These are phyloP conservation scores for Aspergillus ostianus DNA, from an alignment of 495 filamentous ascomycete species.

Conservation along the genomic window DNA sequence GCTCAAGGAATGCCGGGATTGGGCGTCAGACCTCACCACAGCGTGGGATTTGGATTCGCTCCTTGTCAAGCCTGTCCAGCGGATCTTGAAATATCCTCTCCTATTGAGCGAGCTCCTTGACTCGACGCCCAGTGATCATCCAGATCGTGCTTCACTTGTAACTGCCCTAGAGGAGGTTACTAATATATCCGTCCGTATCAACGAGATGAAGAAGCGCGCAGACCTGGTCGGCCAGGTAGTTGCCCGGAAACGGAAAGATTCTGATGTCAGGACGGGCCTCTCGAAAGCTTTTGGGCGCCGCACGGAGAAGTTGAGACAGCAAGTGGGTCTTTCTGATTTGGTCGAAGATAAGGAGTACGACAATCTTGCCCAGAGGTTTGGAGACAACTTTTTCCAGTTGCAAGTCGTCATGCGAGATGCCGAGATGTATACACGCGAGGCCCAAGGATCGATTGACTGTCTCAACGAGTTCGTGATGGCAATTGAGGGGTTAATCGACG, in stretches of 20 bases:
- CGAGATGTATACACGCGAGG: conserved; percentile 76
- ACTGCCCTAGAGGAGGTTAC: conserved; percentile 63
- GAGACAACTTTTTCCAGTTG: conserved; percentile 82
- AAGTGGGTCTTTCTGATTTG: conserved; percentile 62
- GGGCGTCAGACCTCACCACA: conserved; percentile 80
- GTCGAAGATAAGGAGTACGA: conserved; percentile 79
- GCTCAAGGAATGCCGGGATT: conserved; percentile 86
- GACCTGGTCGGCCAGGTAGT: conserved; percentile 87
- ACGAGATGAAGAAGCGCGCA: conserved; percentile 87
- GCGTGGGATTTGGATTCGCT: conserved; percentile 95
- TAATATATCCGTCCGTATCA: conserved; percentile 76
- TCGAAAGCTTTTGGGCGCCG: conserved; percentile 84
- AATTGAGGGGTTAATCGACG: conserved; percentile 65
- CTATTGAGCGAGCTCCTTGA: conserved; percentile 75
- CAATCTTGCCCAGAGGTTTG: conserved; percentile 71
- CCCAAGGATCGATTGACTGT: conserved; percentile 66
- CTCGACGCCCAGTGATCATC: conserved; percentile 75
- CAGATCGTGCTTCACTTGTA: conserved; percentile 68
- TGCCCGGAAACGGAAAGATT: conserved; percentile 82
- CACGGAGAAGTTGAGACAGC: conserved; percentile 72
- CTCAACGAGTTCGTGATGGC: conserved; percentile 68
- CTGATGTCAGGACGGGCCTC: conserved; percentile 77
- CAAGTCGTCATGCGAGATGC: conserved; percentile 90
- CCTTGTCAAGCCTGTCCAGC: conserved; percentile 92
- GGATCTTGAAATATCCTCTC: conserved; percentile 87